Evolutionary conservation across 805 yeast genomes (phyloP), one percentile per base, ranked within the genome.

Genomic region (Gaillardinia entomophila): DNA sequence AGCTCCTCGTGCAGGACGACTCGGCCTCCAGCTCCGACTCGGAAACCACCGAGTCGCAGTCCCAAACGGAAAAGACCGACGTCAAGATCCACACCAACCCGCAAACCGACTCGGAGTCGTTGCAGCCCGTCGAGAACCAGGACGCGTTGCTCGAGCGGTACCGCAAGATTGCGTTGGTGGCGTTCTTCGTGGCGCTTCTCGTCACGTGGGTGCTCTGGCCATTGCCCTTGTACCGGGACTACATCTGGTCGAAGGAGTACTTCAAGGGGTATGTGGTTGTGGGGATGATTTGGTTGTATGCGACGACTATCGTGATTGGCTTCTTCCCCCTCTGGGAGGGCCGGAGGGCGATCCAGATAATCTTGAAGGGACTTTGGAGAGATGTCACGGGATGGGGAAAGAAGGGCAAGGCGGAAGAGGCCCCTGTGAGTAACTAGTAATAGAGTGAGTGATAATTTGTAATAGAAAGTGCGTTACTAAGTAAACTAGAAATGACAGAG

Each of bases 161-260:
- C 35, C 43, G 40, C 8, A 53, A 49, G 31, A 35, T 60, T 10
- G 57, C 65, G 3, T 43, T 46, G 26, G 48, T 40, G 12, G 43
- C 55, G 11, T 40, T 53, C 5, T 29, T 59, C 2, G 40, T 58
- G 25, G 42, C 46, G n/a, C 37, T 57, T 5, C 35, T 58, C n/a
- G 27, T 61, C 4, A 58, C 64, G 3, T 60, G 65, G 62, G 62
- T 62, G 1, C 33, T 60, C n/a, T 59, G 65, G 62, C 71, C 72
- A 24, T 49, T 66, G 30, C 68, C 71, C 15, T 45, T 66, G 16
- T 66, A 65, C 41, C 56, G 66, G 26, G 59, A 67, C n/a, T 67
- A 57, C 45, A 54, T 65, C 18, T 67, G 65, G 49, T 40, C 56
- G 16, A 55, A 49, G 30, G 35, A 53, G 4, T 66, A 58, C 37